Percentiles rank a stretch among this genome's conserved stretches.
These are phyloP conservation scores for Myxozyma melibiosi DNA, from an alignment of 805 yeast species.

Conservation along the genomic window DNA sequence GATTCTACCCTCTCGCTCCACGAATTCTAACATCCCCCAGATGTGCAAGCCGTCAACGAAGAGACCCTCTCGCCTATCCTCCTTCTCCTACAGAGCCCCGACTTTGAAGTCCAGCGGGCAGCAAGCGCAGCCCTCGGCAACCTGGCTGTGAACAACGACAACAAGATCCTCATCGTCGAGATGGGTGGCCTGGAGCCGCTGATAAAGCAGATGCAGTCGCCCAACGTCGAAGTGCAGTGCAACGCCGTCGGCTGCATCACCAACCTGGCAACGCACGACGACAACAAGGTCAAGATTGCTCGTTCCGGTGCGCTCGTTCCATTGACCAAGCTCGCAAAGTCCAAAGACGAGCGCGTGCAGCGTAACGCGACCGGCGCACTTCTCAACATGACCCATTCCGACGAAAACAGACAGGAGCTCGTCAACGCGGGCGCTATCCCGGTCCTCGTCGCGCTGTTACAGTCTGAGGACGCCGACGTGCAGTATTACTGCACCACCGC, in stretches of 20 bases:
- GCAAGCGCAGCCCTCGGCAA: slow-evolving; percentile 99
- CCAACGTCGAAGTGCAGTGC: slow-evolving; percentile 97
- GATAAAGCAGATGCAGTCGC: slow-evolving; percentile 95
- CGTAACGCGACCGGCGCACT: slow-evolving; percentile 98
- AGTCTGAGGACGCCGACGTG: slow-evolving; percentile 90
- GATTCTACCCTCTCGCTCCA: background rate
- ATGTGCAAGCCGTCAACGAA: slow-evolving; percentile 84
- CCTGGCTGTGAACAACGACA: slow-evolving; percentile 93
- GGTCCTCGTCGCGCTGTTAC: slow-evolving; percentile 81
- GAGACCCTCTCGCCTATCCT: slow-evolving; percentile 93
- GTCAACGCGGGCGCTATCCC: slow-evolving; percentile 99
- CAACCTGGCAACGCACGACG: slow-evolving; percentile 96
- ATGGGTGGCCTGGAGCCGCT: slow-evolving; percentile 98
- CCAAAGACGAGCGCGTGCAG: slow-evolving; percentile 93
- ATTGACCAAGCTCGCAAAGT: slow-evolving; percentile 88
- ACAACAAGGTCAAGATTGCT: slow-evolving; percentile 93
- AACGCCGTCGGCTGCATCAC: slow-evolving; percentile 99
- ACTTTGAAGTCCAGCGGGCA: slow-evolving; percentile 95
- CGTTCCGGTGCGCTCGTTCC: slow-evolving; percentile 95
- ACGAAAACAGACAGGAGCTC: slow-evolving; percentile 92
- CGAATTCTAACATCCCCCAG: slow-evolving; percentile 39
- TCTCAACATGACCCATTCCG: slow-evolving; percentile 96
- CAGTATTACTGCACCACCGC: slow-evolving; percentile 99
- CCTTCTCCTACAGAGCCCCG: slow-evolving; percentile 79
- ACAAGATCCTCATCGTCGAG: slow-evolving; percentile 89